A percentile compares a stretch with the other conserved stretches of the same genome.
Evolutionary conservation across 208 protist species (phyloP).

Genomic region (Crithidia thermophila): DNA sequence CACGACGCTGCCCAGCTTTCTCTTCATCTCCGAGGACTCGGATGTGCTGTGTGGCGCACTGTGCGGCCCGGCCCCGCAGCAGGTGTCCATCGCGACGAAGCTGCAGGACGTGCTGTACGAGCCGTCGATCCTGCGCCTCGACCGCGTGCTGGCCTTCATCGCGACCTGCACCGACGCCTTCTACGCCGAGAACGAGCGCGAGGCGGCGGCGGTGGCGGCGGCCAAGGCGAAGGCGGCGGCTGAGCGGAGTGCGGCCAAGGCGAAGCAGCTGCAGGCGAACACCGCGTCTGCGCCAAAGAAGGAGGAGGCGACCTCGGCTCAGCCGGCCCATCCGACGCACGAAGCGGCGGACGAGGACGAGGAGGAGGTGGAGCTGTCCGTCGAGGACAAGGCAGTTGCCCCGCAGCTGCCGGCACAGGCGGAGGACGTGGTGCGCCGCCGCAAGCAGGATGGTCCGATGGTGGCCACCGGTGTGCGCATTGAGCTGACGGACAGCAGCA

Average conservation of each 20-base stretch:
- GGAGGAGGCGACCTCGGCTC: not conserved
- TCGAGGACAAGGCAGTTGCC: constrained; percentile 19
- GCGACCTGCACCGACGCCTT: constrained; percentile 77
- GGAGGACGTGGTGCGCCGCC: constrained; percentile 56
- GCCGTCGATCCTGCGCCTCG: constrained; percentile 62
- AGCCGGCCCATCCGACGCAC: not conserved
- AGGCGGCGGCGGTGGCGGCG: constrained; percentile 12
- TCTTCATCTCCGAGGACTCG: constrained; percentile 89
- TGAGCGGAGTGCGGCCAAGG: constrained; percentile 9
- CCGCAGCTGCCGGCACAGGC: not conserved
- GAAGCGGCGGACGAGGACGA: not conserved
- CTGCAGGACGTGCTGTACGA: constrained; percentile 82
- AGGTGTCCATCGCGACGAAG: constrained; percentile 74
- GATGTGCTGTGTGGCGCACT: constrained; percentile 83
- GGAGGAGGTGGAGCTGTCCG: constrained; percentile 22
- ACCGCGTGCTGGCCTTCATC: constrained; percentile 75
- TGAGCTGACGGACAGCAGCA: constrained; percentile 61
- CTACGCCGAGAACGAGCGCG: constrained; percentile 23
- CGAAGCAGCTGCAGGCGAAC: not conserved
- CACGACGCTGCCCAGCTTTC: constrained; percentile 52
- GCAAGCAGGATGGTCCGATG: constrained; percentile 81
- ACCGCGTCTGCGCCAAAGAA: not conserved
- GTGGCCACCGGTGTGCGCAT: constrained; percentile 68
- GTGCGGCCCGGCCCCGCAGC: constrained; percentile 77
- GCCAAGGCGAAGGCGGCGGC: constrained; percentile 1